phyloP scores from a whole-genome alignment of 371 early-diverging fungal species.

The Mucor indicus region DNA sequence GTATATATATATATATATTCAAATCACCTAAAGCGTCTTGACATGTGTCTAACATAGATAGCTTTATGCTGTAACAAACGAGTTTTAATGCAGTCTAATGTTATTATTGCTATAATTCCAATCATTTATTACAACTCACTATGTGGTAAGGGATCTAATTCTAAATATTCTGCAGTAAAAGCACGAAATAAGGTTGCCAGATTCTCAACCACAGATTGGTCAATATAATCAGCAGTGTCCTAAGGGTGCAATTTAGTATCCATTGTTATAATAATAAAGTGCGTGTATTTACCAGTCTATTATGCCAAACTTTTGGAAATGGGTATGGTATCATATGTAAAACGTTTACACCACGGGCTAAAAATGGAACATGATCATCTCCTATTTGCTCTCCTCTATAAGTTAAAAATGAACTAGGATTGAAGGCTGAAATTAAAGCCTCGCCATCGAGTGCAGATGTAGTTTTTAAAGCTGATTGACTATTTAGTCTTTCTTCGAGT shows the following conservation, averaged over 20 bases:
- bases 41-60: too few species aligned
- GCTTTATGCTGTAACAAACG: too few species aligned
- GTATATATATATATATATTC: too few species aligned
- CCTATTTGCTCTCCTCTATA: conserved; percentile 52
- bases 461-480: conserved; percentile 18
- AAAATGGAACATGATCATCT: conserved; percentile 94
- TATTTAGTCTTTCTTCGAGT: conserved; percentile 45
- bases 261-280: not conserved
- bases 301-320: conserved; percentile 95
- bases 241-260: not conserved
- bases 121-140: conserved; percentile 22
- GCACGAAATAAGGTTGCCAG: conserved; percentile 50
- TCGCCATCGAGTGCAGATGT: conserved; percentile 22
- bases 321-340: conserved; percentile 88
- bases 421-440: conserved; percentile 27
- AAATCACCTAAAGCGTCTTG: too few species aligned
- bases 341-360: conserved; percentile 75
- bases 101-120: too few species aligned
- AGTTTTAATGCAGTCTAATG: too few species aligned
- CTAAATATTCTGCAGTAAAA: conserved; percentile 58
- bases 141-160: conserved; percentile 33
- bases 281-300: conserved; percentile 38
- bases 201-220: conserved; percentile 43
- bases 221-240: conserved; percentile 40
- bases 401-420: conserved; percentile 33